Percentiles rank a stretch among this genome's conserved stretches.
Evolutionary conservation across 129 eudicot genomes (phyloP).

Genomic region (Cynara cardunculus): DNA sequence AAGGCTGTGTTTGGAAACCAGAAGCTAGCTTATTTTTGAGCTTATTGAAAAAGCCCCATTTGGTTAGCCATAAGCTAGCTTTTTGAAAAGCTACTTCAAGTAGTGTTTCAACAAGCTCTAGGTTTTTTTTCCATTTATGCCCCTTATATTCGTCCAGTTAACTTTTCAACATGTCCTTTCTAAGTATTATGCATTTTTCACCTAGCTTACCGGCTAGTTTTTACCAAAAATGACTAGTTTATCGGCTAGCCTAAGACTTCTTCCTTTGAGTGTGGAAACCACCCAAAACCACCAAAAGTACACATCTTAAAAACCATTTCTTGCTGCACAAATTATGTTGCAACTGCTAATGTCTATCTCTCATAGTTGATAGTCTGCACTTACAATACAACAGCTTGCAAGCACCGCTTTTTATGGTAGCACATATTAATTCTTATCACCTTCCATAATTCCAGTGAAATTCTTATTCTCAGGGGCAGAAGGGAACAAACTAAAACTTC

Average conservation of each 20-base stretch:
- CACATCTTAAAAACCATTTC: neutral
- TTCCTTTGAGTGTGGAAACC: neutral
- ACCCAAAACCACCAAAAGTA: neutral
- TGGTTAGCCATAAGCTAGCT: neutral
- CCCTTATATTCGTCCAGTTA: neutral
- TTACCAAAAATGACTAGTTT: neutral
- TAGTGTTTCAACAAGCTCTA: neutral
- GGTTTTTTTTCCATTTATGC: neutral
- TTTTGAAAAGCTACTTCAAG: neutral
- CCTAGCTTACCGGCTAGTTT: neutral
- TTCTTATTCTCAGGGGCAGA: neutral
- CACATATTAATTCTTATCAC: neutral
- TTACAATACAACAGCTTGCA: neutral
- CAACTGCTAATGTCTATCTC: neutral
- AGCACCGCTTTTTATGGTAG: neutral
- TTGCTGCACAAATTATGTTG: neutral
- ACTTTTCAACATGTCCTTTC: neutral
- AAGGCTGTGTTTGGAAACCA: neutral
- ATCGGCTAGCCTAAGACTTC: neutral
- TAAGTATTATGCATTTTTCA: neutral
- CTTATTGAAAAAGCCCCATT: neutral
- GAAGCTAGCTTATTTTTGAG: neutral
- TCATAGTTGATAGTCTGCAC: neutral
- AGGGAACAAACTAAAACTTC: neutral
- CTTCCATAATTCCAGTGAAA: neutral